Conservation (phyloP, 371 early-diverging fungal species). For the Mucor mucedo region DNA sequence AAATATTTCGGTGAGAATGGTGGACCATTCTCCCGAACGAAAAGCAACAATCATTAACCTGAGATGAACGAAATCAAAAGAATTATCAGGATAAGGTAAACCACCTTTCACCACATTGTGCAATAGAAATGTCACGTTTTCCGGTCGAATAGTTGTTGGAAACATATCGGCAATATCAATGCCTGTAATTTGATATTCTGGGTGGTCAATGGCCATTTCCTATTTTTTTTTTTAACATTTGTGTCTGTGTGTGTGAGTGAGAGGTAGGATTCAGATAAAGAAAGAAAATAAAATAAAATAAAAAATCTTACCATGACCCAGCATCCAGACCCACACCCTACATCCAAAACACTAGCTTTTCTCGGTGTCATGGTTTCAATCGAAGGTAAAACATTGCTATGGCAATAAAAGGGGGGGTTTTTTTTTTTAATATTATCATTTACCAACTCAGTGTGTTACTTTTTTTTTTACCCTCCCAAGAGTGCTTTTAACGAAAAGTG, state of each 20-base stretch:
- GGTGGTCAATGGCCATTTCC: conserved; percentile 66
- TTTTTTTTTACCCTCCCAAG: conserved; percentile 14
- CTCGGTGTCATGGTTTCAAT: conserved; percentile 12
- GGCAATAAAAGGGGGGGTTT: not conserved
- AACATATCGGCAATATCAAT: conserved; percentile 60
- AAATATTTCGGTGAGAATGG: conserved; percentile 38
- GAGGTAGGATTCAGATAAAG: not conserved
- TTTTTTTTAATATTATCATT: not conserved
- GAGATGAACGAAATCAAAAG: conserved; percentile 57
- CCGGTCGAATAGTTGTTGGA: conserved; percentile 47
- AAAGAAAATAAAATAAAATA: not conserved
- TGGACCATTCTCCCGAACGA: conserved; percentile 41
- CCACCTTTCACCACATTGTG: conserved; percentile 38
- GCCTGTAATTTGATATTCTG: conserved; percentile 55
- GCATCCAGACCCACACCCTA: conserved; percentile 38
- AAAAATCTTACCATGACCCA: conserved; percentile 35
- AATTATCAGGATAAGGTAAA: conserved; percentile 47
- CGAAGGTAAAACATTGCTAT: conserved; percentile 37
- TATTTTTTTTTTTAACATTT: not conserved
- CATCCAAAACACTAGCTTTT: conserved; percentile 24
- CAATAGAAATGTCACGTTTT: conserved; percentile 48
- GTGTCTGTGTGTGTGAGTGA: too few species aligned
- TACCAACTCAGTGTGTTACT: not conserved
- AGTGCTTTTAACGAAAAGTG: conserved; percentile 35
- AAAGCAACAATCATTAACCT: conserved; percentile 45